These are phyloP conservation scores for Phoma sp. DNA, from an alignment of 2,329 filamentous ascomycete species.

Conservation along the genomic window DNA sequence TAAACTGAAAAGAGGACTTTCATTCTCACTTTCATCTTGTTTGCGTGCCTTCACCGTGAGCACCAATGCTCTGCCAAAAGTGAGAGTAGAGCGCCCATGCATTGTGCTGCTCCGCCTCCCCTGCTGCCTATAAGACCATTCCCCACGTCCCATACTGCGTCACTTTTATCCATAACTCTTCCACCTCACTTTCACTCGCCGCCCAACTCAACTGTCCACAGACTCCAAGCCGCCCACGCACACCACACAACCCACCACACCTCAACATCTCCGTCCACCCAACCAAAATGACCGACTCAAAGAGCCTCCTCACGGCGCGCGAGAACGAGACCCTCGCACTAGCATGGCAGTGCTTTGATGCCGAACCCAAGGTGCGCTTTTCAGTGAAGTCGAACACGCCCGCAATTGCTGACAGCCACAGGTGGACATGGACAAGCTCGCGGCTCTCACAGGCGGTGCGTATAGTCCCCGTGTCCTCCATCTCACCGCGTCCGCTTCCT, in stretches of 20 bases:
- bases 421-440: slow-evolving; percentile 23
- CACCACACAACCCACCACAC: background rate
- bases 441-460: slow-evolving; percentile 16
- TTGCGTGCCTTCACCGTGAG: background rate
- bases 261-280: background rate
- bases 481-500: background rate
- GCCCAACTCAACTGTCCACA: background rate
- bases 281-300: slow-evolving; percentile 2
- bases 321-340: slow-evolving; percentile 41
- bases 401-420: background rate
- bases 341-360: slow-evolving; percentile 43
- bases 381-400: no score
- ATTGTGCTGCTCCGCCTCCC: no score
- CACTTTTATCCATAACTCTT: background rate
- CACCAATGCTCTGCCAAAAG: no score
- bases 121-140: background rate
- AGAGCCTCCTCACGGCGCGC: slow-evolving; percentile 24
- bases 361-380: slow-evolving; percentile 37
- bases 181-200: background rate
- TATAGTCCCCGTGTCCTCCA: background rate
- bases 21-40: background rate
- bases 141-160: background rate
- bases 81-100: no score
- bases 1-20: background rate
- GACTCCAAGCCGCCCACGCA: background rate